Base-by-base conservation (phyloP, 306 rosid species). In the Prunus fruticosa region DNA sequence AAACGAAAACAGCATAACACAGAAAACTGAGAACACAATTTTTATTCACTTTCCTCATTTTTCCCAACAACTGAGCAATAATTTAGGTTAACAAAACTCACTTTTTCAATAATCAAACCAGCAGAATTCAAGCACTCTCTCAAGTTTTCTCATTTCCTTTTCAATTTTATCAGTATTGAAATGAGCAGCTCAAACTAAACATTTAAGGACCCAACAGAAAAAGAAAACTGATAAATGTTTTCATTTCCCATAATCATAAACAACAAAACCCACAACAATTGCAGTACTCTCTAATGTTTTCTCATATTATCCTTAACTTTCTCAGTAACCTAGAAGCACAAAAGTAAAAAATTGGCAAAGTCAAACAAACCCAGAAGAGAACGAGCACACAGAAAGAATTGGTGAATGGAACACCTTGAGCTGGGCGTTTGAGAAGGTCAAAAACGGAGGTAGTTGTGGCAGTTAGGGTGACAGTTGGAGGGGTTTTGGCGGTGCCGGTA, bases 401-500 rank as follows among this genome's bases (percentile, higher is more conserved):
- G 28, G 25, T 20, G 34, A 74, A 60, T 11, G 22, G 46, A 19
- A 34, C 70, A 91, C 91, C 87, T 67, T 62, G 32, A 28, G 64
- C 49, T 22, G 88, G 71, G 57, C 91, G 96, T 38, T 88, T 88
- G 81, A 91, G 97, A 41, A 91, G 89, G 65, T 91, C 87, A 41
- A 85, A 52, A 78, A 90, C 47, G 85, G 78, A 73, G 69, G 69
- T 60, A 73, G 83, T 50, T 72, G 88, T 71, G 69, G 90, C 30
- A 2, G 91, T 49, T 41, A 82, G 78, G 38, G 66, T 68, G 50
- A 66, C 51, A 53, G 89, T 16, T 14, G 77, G 84, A 4, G 87
- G 78, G 25, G 70, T 11, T 78, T 65, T 78, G 23, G 81, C 52
- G 66, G 67, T 43, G 64, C 79, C 1, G 71, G 73, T 16, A 64